Evolutionary conservation across 2,329 filamentous ascomycete genomes (phyloP).

Genomic region (Atkinsonella texensis): DNA sequence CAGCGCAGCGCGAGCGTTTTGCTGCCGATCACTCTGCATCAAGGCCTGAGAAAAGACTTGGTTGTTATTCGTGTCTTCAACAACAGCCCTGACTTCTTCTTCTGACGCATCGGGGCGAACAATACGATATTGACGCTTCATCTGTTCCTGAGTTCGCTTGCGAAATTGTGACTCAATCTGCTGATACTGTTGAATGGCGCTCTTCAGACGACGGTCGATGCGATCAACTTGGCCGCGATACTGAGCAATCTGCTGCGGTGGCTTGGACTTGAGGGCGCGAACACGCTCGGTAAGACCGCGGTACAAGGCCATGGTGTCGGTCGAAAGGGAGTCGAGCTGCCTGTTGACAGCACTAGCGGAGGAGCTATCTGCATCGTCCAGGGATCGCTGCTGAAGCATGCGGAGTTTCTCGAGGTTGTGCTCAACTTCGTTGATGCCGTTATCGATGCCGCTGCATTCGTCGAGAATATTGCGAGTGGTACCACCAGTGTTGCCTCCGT

Average conservation of each 20-base stretch:
- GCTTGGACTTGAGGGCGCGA: constrained; percentile 69
- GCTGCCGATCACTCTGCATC: constrained; percentile 67
- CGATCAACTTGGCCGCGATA: constrained; percentile 73
- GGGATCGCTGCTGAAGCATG: constrained; percentile 56
- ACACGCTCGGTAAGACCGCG: constrained; percentile 68
- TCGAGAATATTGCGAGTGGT: constrained; percentile 65
- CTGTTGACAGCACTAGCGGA: constrained; percentile 52
- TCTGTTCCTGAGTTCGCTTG: constrained; percentile 69
- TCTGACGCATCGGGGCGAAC: constrained; percentile 72
- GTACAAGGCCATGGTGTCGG: constrained; percentile 75
- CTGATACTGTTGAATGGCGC: constrained; percentile 72
- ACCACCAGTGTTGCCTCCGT: constrained; percentile 35
- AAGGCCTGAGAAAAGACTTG: constrained; percentile 85
- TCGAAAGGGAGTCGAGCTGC: constrained; percentile 60
- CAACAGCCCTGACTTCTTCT: constrained; percentile 60
- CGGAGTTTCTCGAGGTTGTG: constrained; percentile 59
- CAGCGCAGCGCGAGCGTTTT: constrained; percentile 69
- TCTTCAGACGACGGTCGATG: constrained; percentile 68
- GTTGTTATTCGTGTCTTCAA: constrained; percentile 63
- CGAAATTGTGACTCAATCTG: constrained; percentile 68
- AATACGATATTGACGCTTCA: constrained; percentile 82
- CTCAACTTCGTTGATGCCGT: constrained; percentile 64
- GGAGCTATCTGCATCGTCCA: constrained; percentile 64
- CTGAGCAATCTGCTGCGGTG: constrained; percentile 58
- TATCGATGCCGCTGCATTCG: constrained; percentile 70